A percentile compares a stretch with the other conserved stretches of the same genome.
These are phyloP conservation scores for Tagetes erecta DNA, from an alignment of 129 eudicot genomes.

Conservation along the genomic window DNA sequence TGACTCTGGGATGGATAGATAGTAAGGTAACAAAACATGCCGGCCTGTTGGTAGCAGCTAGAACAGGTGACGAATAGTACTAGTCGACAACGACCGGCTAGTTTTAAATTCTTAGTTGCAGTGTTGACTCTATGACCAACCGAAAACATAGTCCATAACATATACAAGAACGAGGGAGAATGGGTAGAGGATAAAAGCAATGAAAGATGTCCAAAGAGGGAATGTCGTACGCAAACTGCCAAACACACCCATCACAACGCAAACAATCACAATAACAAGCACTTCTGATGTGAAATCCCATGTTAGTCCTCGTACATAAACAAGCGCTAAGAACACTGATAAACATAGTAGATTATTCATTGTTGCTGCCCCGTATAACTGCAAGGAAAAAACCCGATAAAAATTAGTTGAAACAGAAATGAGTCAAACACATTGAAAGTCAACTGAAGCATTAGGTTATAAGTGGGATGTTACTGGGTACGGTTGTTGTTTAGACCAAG, in stretches of 20 bases:
- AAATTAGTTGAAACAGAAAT: background rate
- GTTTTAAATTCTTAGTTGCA: background rate
- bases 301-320: constrained; percentile 63
- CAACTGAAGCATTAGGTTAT: background rate
- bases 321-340: constrained; percentile 83
- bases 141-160: constrained; percentile 73
- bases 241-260: constrained; percentile 71
- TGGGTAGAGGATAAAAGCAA: constrained; percentile 83
- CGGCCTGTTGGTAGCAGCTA: background rate
- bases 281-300: constrained; percentile 95
- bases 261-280: constrained; percentile 71
- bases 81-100: background rate
- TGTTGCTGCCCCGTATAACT: constrained; percentile 88
- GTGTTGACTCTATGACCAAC: constrained; percentile 63
- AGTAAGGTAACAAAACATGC: background rate
- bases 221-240: constrained; percentile 80
- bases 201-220: constrained; percentile 79
- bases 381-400: constrained; percentile 21
- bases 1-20: too few species aligned
- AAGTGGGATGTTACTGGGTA: too few species aligned
- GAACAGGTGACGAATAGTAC: background rate
- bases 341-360: constrained; percentile 84
- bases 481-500: background rate
- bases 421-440: background rate
- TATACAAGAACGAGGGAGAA: constrained; percentile 76